Evolutionary conservation across 2,329 filamentous ascomycete genomes (phyloP), one percentile per base, ranked within the genome.

Genomic region (Aureobasidium sp.): DNA sequence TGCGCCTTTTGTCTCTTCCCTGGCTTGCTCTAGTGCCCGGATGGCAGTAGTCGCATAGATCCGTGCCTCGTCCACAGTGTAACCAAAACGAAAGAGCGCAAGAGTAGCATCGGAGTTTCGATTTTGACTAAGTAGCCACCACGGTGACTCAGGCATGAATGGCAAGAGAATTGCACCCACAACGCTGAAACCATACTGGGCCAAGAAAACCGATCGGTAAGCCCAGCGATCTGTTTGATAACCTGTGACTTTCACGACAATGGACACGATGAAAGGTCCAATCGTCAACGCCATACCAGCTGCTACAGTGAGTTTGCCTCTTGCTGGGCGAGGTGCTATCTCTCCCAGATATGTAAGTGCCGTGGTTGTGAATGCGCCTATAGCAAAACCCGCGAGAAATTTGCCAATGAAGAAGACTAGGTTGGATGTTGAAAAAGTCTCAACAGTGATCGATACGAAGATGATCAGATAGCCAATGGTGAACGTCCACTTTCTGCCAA

Each of bases 331-430:
- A 3, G 76, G 76, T 1, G 75, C 71, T 29, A 77, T 69, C 61
- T 78, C 75, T 32, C 68, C 69, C 47, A 77, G 70, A 34, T 76
- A 76, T 0, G 74, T 72, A 15, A 75, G 73, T 29, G 74, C 73
- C 0, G 76, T 69, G 5, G 74, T 75, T 41, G 72, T 72, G 20
- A 77, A 69, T 0, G 74, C 72, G 27, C 76, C 76, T 3, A 75
- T 69, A 0, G 74, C 72, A 61, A 78, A 76, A 1, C 76, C 76
- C 53, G 78, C 77, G 41, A 78, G 62, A 61, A 77, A 75, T 63
- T 78, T 78, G 17, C 76, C 76, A 15, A 59, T 72, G 61, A 77
- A 78, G 69, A 77, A 78, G 34, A 75, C 65, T 24, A 69, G 70
- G 37, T 77, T 77, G 5, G 74, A 71, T 0, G 75, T 77, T 6